Conservation (phyloP, 2,329 filamentous ascomycete species). For the Mycocentrospora acerina region DNA sequence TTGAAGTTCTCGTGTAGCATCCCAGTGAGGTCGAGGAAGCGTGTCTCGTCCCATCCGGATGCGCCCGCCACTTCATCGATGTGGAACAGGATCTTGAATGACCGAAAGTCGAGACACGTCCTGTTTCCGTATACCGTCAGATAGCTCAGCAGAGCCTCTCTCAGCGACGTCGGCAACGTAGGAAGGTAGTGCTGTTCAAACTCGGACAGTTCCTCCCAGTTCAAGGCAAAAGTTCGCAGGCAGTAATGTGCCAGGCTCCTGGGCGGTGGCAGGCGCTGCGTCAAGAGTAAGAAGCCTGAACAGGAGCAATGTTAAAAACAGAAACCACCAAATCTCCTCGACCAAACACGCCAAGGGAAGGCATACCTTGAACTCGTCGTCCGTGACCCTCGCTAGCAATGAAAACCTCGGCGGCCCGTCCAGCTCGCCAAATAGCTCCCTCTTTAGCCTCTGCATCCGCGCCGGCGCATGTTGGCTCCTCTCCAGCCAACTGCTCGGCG, state of each 20-base stretch:
- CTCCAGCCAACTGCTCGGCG: slow-evolving; percentile 49
- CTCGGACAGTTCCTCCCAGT: slow-evolving; percentile 59
- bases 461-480: slow-evolving; percentile 33
- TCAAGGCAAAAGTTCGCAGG: slow-evolving; percentile 55
- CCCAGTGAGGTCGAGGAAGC: slow-evolving; percentile 55
- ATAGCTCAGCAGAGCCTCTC: slow-evolving; percentile 58
- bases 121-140: slow-evolving; percentile 52
- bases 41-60: slow-evolving; percentile 48
- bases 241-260: slow-evolving; percentile 53
- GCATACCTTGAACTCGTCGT: slow-evolving; percentile 31
- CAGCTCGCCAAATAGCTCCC: slow-evolving; percentile 13
- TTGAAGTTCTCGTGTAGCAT: slow-evolving; percentile 53
- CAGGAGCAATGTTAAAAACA: slow-evolving; percentile 6
- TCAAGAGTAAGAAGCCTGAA: slow-evolving; percentile 25
- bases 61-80: slow-evolving; percentile 33
- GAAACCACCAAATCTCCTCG: background rate
- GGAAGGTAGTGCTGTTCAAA: slow-evolving; percentile 59
- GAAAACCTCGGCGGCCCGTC: slow-evolving; percentile 20
- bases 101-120: slow-evolving; percentile 44
- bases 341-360: background rate
- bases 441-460: slow-evolving; percentile 14
- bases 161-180: slow-evolving; percentile 54
- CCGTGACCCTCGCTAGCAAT: slow-evolving; percentile 24
- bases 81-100: slow-evolving; percentile 55
- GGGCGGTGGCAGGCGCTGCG: slow-evolving; percentile 31